Conservation (phyloP, 1,139 yeast species). For the Scheffersomyces insectosa region DNA sequence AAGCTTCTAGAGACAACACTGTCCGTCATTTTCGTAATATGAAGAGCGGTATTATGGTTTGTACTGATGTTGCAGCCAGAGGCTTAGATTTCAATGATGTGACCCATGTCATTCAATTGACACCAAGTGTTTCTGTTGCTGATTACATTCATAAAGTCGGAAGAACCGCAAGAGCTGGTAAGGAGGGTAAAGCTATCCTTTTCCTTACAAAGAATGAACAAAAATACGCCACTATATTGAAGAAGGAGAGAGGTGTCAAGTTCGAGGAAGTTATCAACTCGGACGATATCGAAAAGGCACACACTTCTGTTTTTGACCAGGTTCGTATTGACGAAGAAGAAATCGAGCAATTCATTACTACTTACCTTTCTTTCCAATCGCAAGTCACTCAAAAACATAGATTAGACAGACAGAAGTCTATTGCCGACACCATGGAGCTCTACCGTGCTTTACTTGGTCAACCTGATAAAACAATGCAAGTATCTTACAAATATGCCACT, state of each 20-base stretch:
- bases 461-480: constrained; percentile 14
- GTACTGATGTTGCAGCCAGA: constrained; percentile 98
- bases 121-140: constrained; percentile 69
- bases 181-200: constrained; percentile 64
- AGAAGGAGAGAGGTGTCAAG: constrained; percentile 47
- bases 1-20: constrained; percentile 59
- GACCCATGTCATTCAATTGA: constrained; percentile 96
- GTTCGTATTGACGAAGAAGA: constrained; percentile 12
- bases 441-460: constrained; percentile 15
- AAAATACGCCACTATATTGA: constrained; percentile 46
- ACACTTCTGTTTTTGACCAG: constrained; percentile 9
- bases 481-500: constrained; percentile 11
- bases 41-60: constrained; percentile 72
- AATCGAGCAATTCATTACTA: constrained; percentile 12
- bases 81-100: constrained; percentile 97
- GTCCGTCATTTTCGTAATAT: constrained; percentile 56
- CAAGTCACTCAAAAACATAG: constrained; percentile 30
- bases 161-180: constrained; percentile 96
- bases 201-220: constrained; percentile 51
- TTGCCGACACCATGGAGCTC: constrained; percentile 12
- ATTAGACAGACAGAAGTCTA: constrained; percentile 16
- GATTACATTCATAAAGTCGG: constrained; percentile 98
- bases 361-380: constrained; percentile 14
- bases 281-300: constrained; percentile 8
- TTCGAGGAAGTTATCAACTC: constrained; percentile 40